Base-by-base conservation (phyloP, 805 yeast genomes). In the Candida berthetii region DNA sequence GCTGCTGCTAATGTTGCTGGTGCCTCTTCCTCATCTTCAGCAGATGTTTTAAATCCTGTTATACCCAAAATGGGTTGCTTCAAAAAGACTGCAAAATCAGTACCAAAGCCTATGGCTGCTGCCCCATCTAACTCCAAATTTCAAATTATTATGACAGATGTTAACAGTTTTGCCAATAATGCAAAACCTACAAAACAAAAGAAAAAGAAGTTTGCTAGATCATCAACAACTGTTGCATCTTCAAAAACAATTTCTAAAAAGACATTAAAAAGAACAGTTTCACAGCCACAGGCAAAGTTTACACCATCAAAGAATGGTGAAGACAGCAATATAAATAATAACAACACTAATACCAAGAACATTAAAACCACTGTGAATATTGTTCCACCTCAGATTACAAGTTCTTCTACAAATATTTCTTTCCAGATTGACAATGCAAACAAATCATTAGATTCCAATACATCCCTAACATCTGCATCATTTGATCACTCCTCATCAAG, bases 141-240 rank as follows among this genome's bases (percentile, higher is more conserved):
- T 39, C 67, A 68, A 28, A 61, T 66, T 36, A 61, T 64, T 19
- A 56, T 61, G 41, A 60, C 63, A 7, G 69, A 64, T 39, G 65
- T 56, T 16, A 55, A 58, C 29, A 39, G 54, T 2, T 53, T 52
- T 35, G 54, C 56, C 18, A 47, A 47, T 36, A 29, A 45, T 16
- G 31, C 39, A 3, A 36, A 40, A 5, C 35, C 32, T 13, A n/a
- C 38, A 8, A 41, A 41, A 24, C 38, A 49, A 33, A 44, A 48
- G 31, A 46, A 42, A 42, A 54, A 49, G 43, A 50, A 49, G 37
- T 20, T 54, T 22, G 38, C 48, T 18, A 42, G 57, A 42, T 50
- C 57, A 1, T 38, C 55, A 4, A 50, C 60, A 2, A 47, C 46
- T 6, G 22, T 42, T 6, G 37, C 44, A 3, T 29, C 47, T 7